Conservation (phyloP, 2,329 filamentous ascomycete genomes). For the Penicillium occitanis region DNA sequence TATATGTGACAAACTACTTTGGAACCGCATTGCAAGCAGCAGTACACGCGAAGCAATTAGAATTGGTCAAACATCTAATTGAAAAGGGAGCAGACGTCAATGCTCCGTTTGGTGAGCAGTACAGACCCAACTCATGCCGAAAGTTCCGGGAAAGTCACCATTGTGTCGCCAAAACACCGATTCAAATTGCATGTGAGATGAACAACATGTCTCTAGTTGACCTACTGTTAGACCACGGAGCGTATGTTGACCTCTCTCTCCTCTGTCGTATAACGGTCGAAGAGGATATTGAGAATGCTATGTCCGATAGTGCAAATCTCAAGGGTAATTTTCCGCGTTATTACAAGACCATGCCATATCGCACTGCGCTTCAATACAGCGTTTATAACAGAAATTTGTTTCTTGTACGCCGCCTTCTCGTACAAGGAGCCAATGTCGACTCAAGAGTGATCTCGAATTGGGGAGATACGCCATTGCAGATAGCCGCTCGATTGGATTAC, state of each 20-base stretch:
- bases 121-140: too few relatives aligned
- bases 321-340: too few relatives aligned
- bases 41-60: not conserved
- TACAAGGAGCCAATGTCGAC: too few relatives aligned
- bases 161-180: not conserved
- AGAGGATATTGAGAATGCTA: too few relatives aligned
- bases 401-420: not conserved
- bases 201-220: not conserved
- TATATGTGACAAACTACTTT: too few relatives aligned
- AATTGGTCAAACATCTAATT: not conserved
- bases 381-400: not conserved
- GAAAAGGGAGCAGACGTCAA: not conserved
- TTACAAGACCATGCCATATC: not conserved
- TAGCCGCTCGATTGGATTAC: not conserved
- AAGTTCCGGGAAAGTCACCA: too few relatives aligned
- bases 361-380: conserved; percentile 7
- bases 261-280: too few relatives aligned
- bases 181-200: conserved; percentile 1
- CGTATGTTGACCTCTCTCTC: not conserved
- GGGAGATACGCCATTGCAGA: not conserved
- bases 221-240: conserved; percentile 6
- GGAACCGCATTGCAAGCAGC: conserved; percentile 4
- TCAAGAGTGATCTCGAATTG: not conserved
- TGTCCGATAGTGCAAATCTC: too few relatives aligned
- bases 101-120: not conserved